These are phyloP conservation scores for Citrullus mucosospermus DNA, from an alignment of 306 rosid genomes.

Conservation along the genomic window DNA sequence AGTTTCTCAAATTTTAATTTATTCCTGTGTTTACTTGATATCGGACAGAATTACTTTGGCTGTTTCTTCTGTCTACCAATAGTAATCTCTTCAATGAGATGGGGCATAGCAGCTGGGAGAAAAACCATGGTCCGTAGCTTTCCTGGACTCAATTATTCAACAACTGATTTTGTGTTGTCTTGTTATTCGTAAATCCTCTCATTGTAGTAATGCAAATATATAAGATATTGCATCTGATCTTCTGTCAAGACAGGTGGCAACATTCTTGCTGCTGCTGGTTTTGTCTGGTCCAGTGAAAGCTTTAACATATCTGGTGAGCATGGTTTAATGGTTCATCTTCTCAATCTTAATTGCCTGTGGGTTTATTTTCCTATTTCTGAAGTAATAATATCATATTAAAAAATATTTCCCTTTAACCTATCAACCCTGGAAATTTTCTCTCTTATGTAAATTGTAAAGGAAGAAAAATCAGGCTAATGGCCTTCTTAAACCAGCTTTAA, in stretches of 20 bases:
- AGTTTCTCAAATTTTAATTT: background rate
- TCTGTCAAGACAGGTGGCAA: constrained; percentile 59
- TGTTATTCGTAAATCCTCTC: background rate
- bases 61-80: constrained; percentile 89
- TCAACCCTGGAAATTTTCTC: background rate
- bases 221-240: background rate
- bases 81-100: constrained; percentile 94
- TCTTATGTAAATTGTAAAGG: background rate
- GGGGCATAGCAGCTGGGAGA: constrained; percentile 90
- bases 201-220: background rate
- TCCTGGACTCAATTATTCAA: constrained; percentile 11
- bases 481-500: background rate
- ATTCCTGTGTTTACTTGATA: background rate
- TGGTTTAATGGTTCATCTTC: constrained; percentile 12
- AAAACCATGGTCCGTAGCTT: constrained; percentile 68
- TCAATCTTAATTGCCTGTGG: background rate
- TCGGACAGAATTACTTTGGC: constrained; percentile 78
- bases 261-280: constrained; percentile 66
- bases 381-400: background rate
- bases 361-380: background rate
- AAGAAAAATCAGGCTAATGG: background rate
- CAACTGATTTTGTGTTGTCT: background rate
- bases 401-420: background rate
- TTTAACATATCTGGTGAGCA: constrained; percentile 68
- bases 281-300: constrained; percentile 95